Base-by-base conservation (phyloP, 805 yeast genomes). In the Geotrichum ghanense region DNA sequence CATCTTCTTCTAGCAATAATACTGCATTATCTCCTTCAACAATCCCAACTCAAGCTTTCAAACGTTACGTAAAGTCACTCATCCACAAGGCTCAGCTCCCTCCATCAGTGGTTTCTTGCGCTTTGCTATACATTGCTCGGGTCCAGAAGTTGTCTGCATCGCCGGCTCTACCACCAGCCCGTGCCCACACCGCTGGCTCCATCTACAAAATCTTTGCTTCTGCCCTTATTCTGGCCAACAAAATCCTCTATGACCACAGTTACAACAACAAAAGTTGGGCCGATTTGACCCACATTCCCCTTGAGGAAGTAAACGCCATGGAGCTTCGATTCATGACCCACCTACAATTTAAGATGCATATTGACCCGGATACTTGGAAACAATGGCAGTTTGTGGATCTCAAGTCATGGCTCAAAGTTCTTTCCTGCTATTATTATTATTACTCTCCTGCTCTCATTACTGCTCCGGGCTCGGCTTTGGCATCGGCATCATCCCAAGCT, bases 251-350 rank as follows among this genome's bases (percentile, higher is more conserved):
- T 65, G 97, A 89, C 66, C 86, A 87, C 62, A 89, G 95, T 35
- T 89, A 87, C 60, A 84, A 94, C 51, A 88, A 87, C 64, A 76
- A 78, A 59, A 83, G 95, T 1, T 89, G 97, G 97, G 75, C 90
- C 17, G 86, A 83, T 48, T 95, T 95, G 25, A 82, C 95, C 10
- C 85, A 87, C 25, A 72, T 89, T 53, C 64, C 74, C 3, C 65
- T 82, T 44, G 56, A 58, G 1, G 63, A 72, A 31, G 71, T 89
- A 49, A 82, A 83, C 60, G 60, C 64, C 23, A 69, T 77, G 60
- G 97, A 89, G 67, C 74, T 73, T 46, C 73, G 70, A 47, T 89
- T 89, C 82, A 69, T 84, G 46, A 56, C 58, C 1, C 70, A 72
- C 35, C 69, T 81, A 45, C 67, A 74, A 46, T 83, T 84, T 79